These are phyloP conservation scores for Erysimum cheiranthoides DNA, from an alignment of 345 rosid species.

Conservation along the genomic window DNA sequence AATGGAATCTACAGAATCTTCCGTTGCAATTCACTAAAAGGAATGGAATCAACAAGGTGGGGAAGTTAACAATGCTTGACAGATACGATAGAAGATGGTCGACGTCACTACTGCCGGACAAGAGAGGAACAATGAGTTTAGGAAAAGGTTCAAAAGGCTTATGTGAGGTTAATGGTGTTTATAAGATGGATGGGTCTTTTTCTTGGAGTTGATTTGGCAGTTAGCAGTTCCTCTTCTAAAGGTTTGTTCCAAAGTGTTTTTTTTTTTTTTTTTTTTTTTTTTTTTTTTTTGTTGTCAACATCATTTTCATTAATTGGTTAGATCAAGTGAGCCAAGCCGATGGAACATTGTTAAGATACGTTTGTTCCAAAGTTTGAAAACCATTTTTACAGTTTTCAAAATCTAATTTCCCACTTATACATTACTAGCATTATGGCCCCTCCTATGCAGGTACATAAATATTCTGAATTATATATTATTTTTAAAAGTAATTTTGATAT, in stretches of 20 bases:
- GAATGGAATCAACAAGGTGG: conserved; percentile 9
- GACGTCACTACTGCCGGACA: conserved; percentile 3
- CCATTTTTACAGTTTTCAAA: too few relatives aligned
- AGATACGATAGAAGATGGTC: conserved; percentile 17
- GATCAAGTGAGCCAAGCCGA: too few relatives aligned
- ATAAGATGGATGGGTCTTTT: conserved; percentile 19
- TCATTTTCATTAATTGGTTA: too few relatives aligned
- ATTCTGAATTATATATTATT: too few relatives aligned
- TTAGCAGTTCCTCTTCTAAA: conserved; percentile 31
- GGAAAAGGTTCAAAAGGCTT: conserved; percentile 15
- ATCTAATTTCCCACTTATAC: too few relatives aligned
- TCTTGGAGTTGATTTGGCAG: conserved; percentile 38
- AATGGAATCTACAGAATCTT: conserved; percentile 19
- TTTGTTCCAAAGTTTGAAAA: conserved; percentile 28
- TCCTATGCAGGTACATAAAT: too few relatives aligned
- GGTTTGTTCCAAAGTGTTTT: too few relatives aligned
- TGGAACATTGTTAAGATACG: too few relatives aligned
- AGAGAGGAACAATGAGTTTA: conserved; percentile 17
- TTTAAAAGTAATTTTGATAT: too few relatives aligned
- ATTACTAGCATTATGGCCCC: too few relatives aligned
- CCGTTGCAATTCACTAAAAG: conserved; percentile 16
- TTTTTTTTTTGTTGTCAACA: too few relatives aligned
- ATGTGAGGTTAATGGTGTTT: conserved; percentile 23
- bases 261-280: too few relatives aligned
- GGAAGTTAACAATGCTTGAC: conserved; percentile 23